Conservation (phyloP, 805 yeast genomes). For the Scheffersomyces spartinae region DNA sequence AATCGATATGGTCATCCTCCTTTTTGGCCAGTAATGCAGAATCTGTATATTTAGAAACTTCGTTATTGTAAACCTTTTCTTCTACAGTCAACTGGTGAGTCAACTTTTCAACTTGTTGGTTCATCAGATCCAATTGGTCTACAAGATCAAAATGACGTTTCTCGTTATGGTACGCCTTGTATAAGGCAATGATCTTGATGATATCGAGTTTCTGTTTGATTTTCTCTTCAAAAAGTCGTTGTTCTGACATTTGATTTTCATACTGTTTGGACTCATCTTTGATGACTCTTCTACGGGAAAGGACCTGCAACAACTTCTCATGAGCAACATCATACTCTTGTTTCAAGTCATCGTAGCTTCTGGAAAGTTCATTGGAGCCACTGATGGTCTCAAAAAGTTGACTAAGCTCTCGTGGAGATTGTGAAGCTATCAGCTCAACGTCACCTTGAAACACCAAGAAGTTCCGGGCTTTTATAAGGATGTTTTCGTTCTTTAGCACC, state of each 20-base stretch:
- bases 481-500: constrained; percentile 64
- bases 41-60: constrained; percentile 33
- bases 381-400: constrained; percentile 69
- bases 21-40: constrained; percentile 31
- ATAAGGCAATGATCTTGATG: constrained; percentile 41
- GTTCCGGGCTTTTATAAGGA: constrained; percentile 79
- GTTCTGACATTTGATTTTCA: constrained; percentile 63
- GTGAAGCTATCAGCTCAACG: constrained; percentile 86
- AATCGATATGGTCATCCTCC: constrained; percentile 22
- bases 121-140: constrained; percentile 21
- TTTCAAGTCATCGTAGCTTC: constrained; percentile 54
- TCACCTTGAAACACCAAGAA: constrained; percentile 96
- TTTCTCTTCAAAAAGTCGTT: constrained; percentile 51
- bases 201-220: constrained; percentile 35
- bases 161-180: constrained; percentile 56
- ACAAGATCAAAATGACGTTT: constrained; percentile 22
- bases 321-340: constrained; percentile 58
- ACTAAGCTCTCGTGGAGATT: constrained; percentile 67
- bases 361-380: constrained; percentile 60
- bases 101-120: constrained; percentile 21
- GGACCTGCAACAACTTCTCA: constrained; percentile 49
- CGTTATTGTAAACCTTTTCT: constrained; percentile 14
- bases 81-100: constrained; percentile 15
- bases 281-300: constrained; percentile 56
- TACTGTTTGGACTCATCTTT: constrained; percentile 70